Evolutionary conservation across 108 stramenopile genomes (phyloP).

Genomic region (Cyclotella baltica): DNA sequence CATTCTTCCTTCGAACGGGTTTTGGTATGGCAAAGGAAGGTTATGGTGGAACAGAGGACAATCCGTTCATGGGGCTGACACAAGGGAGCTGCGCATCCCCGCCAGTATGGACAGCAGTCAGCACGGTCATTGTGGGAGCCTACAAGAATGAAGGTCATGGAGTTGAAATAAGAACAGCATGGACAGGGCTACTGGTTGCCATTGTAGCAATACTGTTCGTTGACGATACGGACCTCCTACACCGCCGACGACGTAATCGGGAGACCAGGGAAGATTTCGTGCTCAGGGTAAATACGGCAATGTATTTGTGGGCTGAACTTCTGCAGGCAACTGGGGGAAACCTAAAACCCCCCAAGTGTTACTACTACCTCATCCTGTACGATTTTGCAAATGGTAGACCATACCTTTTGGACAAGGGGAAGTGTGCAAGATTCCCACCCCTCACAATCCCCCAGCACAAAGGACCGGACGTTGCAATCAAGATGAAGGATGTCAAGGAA

Average conservation of each 20-base stretch:
- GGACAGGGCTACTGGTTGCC: background rate
- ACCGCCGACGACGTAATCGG: background rate
- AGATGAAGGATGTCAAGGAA: background rate
- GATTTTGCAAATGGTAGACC: background rate
- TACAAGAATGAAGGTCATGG: constrained; percentile 14
- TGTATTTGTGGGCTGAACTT: constrained; percentile 6
- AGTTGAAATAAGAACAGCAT: background rate
- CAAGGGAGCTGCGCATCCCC: constrained; percentile 17
- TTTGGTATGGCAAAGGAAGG: background rate
- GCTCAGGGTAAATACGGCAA: background rate
- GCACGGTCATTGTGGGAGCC: background rate
- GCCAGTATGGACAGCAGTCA: constrained; percentile 5
- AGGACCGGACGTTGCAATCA: background rate
- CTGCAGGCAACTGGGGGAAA: constrained; percentile 16
- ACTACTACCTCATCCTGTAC: background rate
- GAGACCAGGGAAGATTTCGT: background rate
- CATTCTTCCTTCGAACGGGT: background rate
- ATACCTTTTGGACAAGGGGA: background rate
- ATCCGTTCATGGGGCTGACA: background rate
- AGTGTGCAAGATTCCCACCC: background rate
- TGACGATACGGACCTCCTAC: constrained; percentile 14
- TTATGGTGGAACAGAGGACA: background rate
- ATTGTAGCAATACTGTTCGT: constrained; percentile 4
- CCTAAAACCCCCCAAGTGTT: constrained; percentile 11
- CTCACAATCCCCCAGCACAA: background rate